Conservation (phyloP, 1,284 basidiomycete species). For the Tremellales sp. region DNA sequence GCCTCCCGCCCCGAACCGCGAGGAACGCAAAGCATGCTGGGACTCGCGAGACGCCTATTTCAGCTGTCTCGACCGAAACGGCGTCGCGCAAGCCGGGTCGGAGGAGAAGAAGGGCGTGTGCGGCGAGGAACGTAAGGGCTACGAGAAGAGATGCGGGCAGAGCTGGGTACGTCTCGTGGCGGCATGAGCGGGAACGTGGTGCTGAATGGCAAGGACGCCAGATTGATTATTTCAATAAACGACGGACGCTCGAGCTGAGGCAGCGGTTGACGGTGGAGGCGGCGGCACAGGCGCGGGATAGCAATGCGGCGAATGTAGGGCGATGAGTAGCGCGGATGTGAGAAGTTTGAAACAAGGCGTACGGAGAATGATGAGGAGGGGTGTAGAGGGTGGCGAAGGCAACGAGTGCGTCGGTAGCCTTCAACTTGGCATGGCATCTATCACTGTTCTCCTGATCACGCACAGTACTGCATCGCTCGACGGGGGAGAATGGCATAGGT, state of each 20-base stretch:
- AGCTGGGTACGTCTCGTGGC: slow-evolving; percentile 47
- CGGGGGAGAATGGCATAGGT: no score
- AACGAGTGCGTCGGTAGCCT: no score
- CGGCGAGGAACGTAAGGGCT: slow-evolving; percentile 33
- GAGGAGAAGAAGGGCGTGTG: slow-evolving; percentile 34
- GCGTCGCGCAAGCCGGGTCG: slow-evolving; percentile 30
- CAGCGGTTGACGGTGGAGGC: slow-evolving; percentile 46
- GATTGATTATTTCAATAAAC: slow-evolving; percentile 53
- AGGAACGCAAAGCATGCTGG: slow-evolving; percentile 49
- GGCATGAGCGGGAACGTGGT: neutral
- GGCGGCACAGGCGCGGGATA: slow-evolving; percentile 33
- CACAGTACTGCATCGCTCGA: no score
- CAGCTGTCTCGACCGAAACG: slow-evolving; percentile 44
- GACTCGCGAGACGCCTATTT: slow-evolving; percentile 47
- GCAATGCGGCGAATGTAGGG: slow-evolving; percentile 22
- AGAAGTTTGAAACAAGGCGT: neutral
- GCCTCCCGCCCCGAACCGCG: slow-evolving; percentile 43
- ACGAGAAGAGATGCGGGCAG: slow-evolving; percentile 45
- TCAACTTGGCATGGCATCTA: no score
- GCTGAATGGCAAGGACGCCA: slow-evolving; percentile 18
- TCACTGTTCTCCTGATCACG: no score
- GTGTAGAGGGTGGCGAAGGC: no score
- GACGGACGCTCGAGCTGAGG: slow-evolving; percentile 47
- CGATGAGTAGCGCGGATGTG: slow-evolving; percentile 2
- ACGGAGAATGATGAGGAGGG: no score